Conservation (phyloP, 345 rosid genomes). For the Xanthoceras sorbifolium region DNA sequence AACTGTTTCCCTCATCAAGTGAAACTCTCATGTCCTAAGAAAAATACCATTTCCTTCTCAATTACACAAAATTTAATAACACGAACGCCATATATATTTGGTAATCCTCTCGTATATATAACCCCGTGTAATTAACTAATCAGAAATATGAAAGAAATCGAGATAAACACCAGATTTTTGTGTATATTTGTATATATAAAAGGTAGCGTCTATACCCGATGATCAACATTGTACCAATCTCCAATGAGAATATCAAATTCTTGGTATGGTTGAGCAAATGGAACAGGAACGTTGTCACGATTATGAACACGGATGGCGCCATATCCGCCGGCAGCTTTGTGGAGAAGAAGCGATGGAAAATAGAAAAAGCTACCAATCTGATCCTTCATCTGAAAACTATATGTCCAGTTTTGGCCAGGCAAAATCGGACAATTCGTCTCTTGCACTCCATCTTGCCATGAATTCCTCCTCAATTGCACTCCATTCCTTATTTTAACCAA, state of each 20-base stretch:
- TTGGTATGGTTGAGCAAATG: slow-evolving; percentile 28
- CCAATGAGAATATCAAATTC: slow-evolving; percentile 33
- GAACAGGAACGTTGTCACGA: slow-evolving; percentile 16
- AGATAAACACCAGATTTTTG: too few relatives aligned
- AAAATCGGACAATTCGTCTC: slow-evolving; percentile 41
- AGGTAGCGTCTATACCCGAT: slow-evolving; percentile 12
- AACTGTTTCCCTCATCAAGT: slow-evolving; percentile 24
- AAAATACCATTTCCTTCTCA: not conserved
- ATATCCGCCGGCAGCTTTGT: slow-evolving; percentile 40
- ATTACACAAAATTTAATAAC: not conserved
- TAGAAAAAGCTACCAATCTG: slow-evolving; percentile 48
- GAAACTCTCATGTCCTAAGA: slow-evolving; percentile 22
- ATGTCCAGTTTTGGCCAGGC: slow-evolving; percentile 35
- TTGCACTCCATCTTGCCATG: slow-evolving; percentile 50
- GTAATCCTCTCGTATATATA: too few relatives aligned
- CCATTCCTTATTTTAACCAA: slow-evolving; percentile 31
- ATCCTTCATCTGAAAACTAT: slow-evolving; percentile 36
- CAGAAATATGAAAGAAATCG: too few relatives aligned
- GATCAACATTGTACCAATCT: slow-evolving; percentile 33
- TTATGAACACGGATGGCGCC: slow-evolving; percentile 36
- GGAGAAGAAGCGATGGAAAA: slow-evolving; percentile 39
- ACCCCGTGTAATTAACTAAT: too few relatives aligned
- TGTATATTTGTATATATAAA: too few relatives aligned
- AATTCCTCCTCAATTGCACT: slow-evolving; percentile 37
- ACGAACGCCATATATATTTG: not conserved